Evolutionary conservation across 805 yeast genomes (phyloP), one percentile per base, ranked within the genome.

Genomic region (Osmozyma mogii): DNA sequence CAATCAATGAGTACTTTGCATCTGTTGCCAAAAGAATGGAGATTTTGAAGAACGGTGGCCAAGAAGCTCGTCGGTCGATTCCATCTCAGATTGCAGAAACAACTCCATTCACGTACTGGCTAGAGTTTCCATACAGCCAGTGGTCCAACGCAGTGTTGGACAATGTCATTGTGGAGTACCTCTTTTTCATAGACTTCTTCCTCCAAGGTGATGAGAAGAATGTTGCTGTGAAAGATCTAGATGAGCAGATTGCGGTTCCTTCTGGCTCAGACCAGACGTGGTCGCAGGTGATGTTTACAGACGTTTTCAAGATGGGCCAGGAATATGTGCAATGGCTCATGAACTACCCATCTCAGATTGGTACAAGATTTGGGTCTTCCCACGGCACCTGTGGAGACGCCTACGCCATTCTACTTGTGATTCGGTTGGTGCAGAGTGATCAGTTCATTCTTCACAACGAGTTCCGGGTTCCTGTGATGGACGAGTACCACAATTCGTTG

Each of bases 31-130:
- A 71, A 38, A 58, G 96, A 36, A 53, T 70, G 12, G 70, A 72
- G n/a, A 63, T 80, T 2, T 54, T 84, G 12, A 16, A 22, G 8
- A 36, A 36, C 12, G 39, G 35, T 11, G 56, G 36, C 10, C 35
- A 27, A 6, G 27, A 28, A 3, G 24, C 63, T 2, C 34, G 37
- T 5, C 31, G 35, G 14, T 41, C 41, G n/a, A 73, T 87, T 60
- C 73, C 82, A 4, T 84, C 88, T 1, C 88, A 82, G 47, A 82
- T 84, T 20, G 95, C 95, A 0, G 95, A 87, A 51, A 70, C 78
- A 10, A 78, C 77, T 31, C 75, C 77, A 3, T 63, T 70, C 37
- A 60, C 68, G 10, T 76, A 78, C 44, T 75, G 81, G 72, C 59
- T 82, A 32, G 96, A 87, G 44, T 70, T 70, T 31, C 77, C 82